Conservation (phyloP, 768 basidiomycete species). For the Omphalotus guepiniiformis region DNA sequence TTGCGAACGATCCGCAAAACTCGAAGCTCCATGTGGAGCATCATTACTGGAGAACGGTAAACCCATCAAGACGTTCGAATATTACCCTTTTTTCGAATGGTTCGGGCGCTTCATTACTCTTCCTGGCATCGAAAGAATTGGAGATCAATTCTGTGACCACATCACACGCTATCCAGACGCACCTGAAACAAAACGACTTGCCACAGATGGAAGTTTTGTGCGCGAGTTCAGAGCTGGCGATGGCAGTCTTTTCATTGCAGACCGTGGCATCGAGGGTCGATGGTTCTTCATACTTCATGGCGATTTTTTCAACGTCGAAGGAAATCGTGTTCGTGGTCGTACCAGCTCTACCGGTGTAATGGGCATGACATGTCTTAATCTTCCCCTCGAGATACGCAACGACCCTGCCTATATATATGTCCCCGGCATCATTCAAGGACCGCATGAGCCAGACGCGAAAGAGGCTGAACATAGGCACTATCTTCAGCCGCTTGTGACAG, state of each 20-base stretch:
- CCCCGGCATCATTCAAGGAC: slow-evolving; percentile 1
- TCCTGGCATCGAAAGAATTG: slow-evolving; percentile 1
- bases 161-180: not conserved
- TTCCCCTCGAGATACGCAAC: slow-evolving; percentile 2
- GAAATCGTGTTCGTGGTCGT: not conserved
- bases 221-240: not conserved
- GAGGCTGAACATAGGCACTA: slow-evolving; percentile 3
- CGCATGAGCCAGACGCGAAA: slow-evolving; percentile 1
- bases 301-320: slow-evolving; percentile 5
- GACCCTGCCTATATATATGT: slow-evolving; percentile 4
- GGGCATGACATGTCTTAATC: slow-evolving; percentile 1
- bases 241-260: not conserved
- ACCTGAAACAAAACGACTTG: not conserved
- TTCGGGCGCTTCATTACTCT: slow-evolving; percentile 4
- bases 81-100: slow-evolving; percentile 9
- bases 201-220: not conserved
- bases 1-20: not conserved
- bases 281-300: slow-evolving; percentile 5
- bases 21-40: not conserved
- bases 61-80: slow-evolving; percentile 5
- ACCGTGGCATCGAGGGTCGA: slow-evolving; percentile 2
- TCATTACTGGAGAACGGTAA: not conserved
- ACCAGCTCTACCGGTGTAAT: slow-evolving; percentile 1
- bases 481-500: not conserved
- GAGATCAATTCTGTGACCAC: not conserved